Evolutionary conservation across 169 alveolate species (phyloP), one percentile per base, ranked within the genome.

Genomic region (Eimeria maxima): DNA sequence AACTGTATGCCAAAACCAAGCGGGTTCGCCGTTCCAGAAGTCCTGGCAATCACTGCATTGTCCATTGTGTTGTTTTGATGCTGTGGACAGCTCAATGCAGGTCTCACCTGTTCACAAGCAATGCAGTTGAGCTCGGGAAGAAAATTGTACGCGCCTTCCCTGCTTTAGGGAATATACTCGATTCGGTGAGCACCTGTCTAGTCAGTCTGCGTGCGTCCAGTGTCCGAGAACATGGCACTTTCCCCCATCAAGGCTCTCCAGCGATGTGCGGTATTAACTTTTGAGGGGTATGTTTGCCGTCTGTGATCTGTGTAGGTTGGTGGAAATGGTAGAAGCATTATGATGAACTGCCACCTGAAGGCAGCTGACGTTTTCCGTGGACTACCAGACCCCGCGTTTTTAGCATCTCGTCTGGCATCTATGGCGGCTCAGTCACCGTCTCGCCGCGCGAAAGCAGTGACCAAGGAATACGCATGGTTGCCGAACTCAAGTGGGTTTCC

Each of bases 371-470:
- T 86, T 55, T 86, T 86, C 63, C 11, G 27, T 29, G 80, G 81
- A 60, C 27, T 45, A 65, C 74, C 74, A 29, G 81, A 86, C 20
- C 81, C 80, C 50, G 93, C 93, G 10, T 86, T 86, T 47, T 73
- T 60, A 29, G 93, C 93, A 57, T 57, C 81, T 22, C 93, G 93
- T 45, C 50, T 86, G 80, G 76, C 93, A 5, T 86, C 93, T 24
- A 86, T 86, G 93, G 93, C 93, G 24, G 93, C 93, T 20, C 93
- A 60, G 93, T 55, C 93, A 18, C 81, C 93, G 18, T 86, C 93
- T 38, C 65, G 93, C 45, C 80, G 93, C 24, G 93, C 93, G 42
- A 86, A 86, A 63, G 93, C 80, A 57, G 93, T 86, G 57, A 24
- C 93, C 65, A 42, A 60, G 4, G 93, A 86, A 57, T 86, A 86